Percentiles rank a stretch among this genome's conserved stretches.
Conservation (phyloP, 768 basidiomycete species). For the Naganishia onofrii region DNA sequence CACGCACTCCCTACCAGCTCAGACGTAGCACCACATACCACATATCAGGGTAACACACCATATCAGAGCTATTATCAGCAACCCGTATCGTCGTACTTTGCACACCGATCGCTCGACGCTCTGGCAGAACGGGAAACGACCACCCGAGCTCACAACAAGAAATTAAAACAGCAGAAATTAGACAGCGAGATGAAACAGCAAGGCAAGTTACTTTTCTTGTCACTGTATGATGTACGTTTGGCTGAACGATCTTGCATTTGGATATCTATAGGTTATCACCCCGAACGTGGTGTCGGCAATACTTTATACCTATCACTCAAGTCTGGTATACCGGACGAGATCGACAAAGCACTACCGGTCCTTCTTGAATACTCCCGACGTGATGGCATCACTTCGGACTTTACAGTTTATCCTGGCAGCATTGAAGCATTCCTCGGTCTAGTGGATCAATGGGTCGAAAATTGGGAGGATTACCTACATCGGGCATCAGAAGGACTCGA, state of each 20-base stretch:
- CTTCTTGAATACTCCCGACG: slow-evolving; percentile 64
- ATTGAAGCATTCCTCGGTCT: slow-evolving; percentile 80
- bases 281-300: slow-evolving; percentile 73
- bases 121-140: slow-evolving; percentile 15
- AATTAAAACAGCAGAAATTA: background rate
- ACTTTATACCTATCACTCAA: slow-evolving; percentile 85
- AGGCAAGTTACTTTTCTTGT: background rate
- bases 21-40: background rate
- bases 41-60: slow-evolving; percentile 8
- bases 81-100: slow-evolving; percentile 9
- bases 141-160: background rate
- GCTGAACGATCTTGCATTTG: background rate
- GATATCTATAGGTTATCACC: slow-evolving; percentile 59
- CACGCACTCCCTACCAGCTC: slow-evolving; percentile 7
- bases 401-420: slow-evolving; percentile 64
- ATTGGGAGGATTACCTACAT: slow-evolving; percentile 37
- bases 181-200: slow-evolving; percentile 20
- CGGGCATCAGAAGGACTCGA: slow-evolving; percentile 2
- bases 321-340: slow-evolving; percentile 75
- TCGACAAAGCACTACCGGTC: slow-evolving; percentile 85
- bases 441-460: slow-evolving; percentile 76
- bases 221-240: background rate
- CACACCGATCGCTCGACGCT: slow-evolving; percentile 18
- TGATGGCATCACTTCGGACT: slow-evolving; percentile 4
- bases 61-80: slow-evolving; percentile 14